These are phyloP conservation scores for Candida tammaniensis DNA, from an alignment of 805 yeast genomes.

Conservation along the genomic window DNA sequence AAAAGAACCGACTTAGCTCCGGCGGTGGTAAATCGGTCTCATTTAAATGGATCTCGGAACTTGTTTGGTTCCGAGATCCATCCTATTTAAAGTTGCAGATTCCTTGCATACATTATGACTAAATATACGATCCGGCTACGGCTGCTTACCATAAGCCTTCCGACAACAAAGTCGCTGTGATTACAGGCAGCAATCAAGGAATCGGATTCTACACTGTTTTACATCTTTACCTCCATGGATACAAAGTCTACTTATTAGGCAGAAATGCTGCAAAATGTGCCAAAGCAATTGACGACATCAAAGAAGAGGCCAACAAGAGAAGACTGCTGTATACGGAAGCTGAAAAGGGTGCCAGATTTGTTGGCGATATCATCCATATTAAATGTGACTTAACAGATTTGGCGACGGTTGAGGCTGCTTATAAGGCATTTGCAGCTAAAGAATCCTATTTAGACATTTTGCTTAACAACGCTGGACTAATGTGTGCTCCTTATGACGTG, in stretches of 20 bases:
- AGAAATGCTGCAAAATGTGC: constrained; percentile 29
- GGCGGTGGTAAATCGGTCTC: no score
- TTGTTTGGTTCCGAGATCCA: no score
- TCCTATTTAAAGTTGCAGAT: no score
- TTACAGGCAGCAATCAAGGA: constrained; percentile 42
- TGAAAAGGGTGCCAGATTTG: constrained; percentile 17
- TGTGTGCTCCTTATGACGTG: constrained; percentile 35
- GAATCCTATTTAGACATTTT: constrained; percentile 32
- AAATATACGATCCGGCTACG: constrained; percentile 10
- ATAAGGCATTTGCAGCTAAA: constrained; percentile 18
- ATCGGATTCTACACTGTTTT: constrained; percentile 40
- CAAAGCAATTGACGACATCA: constrained; percentile 32
- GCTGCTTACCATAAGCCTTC: constrained; percentile 24
- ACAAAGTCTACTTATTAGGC: constrained; percentile 34
- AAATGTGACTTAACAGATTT: constrained; percentile 53
- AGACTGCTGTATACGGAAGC: constrained; percentile 5
- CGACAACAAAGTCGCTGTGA: constrained; percentile 27
- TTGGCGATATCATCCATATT: constrained; percentile 53
- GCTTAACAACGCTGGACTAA: constrained; percentile 40
- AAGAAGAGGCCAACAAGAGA: constrained; percentile 29
- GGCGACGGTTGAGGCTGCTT: constrained; percentile 24
- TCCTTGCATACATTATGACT: no score
- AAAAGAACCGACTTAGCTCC: no score
- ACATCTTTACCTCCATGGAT: constrained; percentile 41
- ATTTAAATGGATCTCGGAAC: no score